phyloP scores from a whole-genome alignment of 306 rosid genomes.

The Cicer pinnatifidum region DNA sequence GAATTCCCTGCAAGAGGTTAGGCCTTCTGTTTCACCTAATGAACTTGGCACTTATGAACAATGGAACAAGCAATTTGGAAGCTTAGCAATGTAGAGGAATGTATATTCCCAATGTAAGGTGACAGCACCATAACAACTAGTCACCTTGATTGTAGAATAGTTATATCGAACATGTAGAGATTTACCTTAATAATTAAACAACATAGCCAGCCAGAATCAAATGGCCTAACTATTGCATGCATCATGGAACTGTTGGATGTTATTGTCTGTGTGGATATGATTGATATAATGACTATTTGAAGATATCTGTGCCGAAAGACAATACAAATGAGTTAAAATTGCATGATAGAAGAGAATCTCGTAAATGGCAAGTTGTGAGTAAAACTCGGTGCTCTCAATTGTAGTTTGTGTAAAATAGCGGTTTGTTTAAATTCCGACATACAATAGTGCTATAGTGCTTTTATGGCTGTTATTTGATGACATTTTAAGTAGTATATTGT shows the following conservation, averaged over 20 bases:
- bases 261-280: not conserved
- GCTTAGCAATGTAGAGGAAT: conserved; percentile 50
- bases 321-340: not conserved
- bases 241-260: not conserved
- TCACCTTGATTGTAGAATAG: not conserved
- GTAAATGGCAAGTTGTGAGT: not conserved
- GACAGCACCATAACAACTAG: not conserved
- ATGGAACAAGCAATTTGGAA: conserved; percentile 95
- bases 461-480: too few species aligned
- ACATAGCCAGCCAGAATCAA: conserved; percentile 22
- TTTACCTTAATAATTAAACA: conserved; percentile 5
- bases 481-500: too few species aligned
- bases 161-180: not conserved
- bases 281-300: not conserved
- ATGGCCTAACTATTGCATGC: conserved; percentile 10
- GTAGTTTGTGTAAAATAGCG: too few species aligned
- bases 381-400: not conserved
- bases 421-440: too few species aligned
- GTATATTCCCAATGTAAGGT: not conserved
- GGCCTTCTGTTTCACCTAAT: conserved; percentile 81
- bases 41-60: conserved; percentile 70
- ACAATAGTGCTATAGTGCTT: too few species aligned
- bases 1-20: conserved; percentile 73
- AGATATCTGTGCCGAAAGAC: not conserved
- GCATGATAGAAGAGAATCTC: not conserved